These are phyloP conservation scores for Taiwanofungus camphoratus DNA, from an alignment of 1,284 basidiomycete species.

Conservation along the genomic window DNA sequence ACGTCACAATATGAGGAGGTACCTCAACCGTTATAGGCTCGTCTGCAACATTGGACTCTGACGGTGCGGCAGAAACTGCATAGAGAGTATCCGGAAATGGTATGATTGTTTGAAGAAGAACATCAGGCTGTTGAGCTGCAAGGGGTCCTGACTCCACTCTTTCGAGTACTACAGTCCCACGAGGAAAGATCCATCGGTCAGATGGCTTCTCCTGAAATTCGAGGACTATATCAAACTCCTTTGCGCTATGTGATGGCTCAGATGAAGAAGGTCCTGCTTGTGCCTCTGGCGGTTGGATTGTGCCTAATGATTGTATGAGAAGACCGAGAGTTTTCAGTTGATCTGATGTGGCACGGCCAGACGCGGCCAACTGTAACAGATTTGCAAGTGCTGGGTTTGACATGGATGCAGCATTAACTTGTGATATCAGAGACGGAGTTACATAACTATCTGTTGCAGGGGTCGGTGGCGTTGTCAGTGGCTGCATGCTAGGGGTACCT, in stretches of 20 bases:
- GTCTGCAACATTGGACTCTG: too few relatives aligned
- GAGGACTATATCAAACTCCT: slow-evolving; percentile 61
- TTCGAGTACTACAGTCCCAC: slow-evolving; percentile 47
- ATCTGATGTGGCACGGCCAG: slow-evolving; percentile 50
- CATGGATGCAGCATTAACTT: slow-evolving; percentile 59
- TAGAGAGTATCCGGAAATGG: slow-evolving; percentile 4
- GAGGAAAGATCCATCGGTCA: slow-evolving; percentile 62
- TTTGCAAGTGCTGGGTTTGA: slow-evolving; percentile 60
- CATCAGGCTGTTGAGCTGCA: slow-evolving; percentile 14
- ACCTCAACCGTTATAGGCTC: slow-evolving; percentile 15
- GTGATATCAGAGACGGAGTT: slow-evolving; percentile 49
- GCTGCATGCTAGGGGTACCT: neutral
- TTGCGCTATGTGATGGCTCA: slow-evolving; percentile 19
- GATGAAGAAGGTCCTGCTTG: neutral
- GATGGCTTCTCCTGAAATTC: slow-evolving; percentile 58
- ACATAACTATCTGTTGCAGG: slow-evolving; percentile 36
- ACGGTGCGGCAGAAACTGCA: slow-evolving; percentile 15
- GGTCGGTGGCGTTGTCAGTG: slow-evolving; percentile 2
- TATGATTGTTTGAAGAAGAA: slow-evolving; percentile 14
- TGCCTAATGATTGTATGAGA: slow-evolving; percentile 52
- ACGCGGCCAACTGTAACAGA: slow-evolving; percentile 54
- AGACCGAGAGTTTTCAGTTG: slow-evolving; percentile 60
- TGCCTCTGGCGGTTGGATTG: slow-evolving; percentile 16
- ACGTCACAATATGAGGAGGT: slow-evolving; percentile 35
- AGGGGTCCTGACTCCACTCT: slow-evolving; percentile 19